phyloP scores from a whole-genome alignment of 306 rosid species.

The Mimosa bimucronata region DNA sequence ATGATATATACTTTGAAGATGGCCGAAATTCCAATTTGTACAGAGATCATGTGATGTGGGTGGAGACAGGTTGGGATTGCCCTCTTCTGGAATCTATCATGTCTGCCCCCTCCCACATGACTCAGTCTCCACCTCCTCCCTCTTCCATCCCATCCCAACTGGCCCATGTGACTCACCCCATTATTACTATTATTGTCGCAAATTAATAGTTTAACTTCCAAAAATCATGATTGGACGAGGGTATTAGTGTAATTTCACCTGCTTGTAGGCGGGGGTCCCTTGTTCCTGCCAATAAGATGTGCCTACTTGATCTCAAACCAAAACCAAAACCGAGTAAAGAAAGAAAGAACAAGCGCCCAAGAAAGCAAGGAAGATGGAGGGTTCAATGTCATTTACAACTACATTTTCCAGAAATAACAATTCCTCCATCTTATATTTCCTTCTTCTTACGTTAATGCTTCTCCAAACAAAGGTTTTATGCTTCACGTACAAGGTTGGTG shows the following conservation, averaged over 20 bases:
- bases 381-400: slow-evolving; percentile 12
- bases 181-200: not conserved
- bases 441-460: slow-evolving; percentile 31
- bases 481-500: slow-evolving; percentile 88
- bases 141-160: slow-evolving; percentile 27
- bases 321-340: slow-evolving; percentile 24
- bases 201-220: not conserved
- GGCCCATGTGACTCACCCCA: slow-evolving; percentile 51
- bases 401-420: not conserved
- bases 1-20: not conserved
- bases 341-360: not conserved
- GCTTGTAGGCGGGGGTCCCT: not conserved
- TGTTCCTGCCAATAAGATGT: slow-evolving; percentile 32
- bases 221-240: slow-evolving; percentile 27
- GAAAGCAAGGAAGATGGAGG: slow-evolving; percentile 44
- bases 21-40: not conserved
- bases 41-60: slow-evolving; percentile 53
- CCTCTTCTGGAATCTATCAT: slow-evolving; percentile 5
- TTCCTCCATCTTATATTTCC: slow-evolving; percentile 45
- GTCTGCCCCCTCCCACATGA: slow-evolving; percentile 44
- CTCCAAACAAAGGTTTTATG: slow-evolving; percentile 55
- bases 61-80: slow-evolving; percentile 30
- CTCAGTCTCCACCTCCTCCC: not conserved
- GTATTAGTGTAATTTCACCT: slow-evolving; percentile 37
- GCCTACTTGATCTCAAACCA: slow-evolving; percentile 22